A percentile compares a stretch with the other conserved stretches of the same genome.
Evolutionary conservation across 1,139 yeast species (phyloP).

Genomic region (Magnusiomyces clavatus): DNA sequence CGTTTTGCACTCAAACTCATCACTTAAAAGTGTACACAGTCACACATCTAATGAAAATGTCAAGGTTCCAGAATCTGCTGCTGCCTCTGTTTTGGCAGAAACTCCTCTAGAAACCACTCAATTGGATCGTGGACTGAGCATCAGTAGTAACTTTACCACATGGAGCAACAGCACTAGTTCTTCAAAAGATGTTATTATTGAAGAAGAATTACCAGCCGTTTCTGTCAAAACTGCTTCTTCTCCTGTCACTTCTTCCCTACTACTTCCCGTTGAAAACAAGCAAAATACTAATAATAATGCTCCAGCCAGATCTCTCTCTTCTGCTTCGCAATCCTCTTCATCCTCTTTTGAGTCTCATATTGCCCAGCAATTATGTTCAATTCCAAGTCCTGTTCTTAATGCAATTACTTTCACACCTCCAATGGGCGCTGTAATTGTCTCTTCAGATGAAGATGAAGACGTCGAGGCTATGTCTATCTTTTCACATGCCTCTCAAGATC

Average conservation of each 20-base stretch:
- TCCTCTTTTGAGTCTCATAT: conserved; percentile 16
- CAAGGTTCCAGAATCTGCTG: neutral
- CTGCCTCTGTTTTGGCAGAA: neutral
- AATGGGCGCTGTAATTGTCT: conserved; percentile 10
- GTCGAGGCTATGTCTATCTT: conserved; percentile 11
- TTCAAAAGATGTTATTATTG: too few relatives aligned
- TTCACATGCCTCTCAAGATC: neutral
- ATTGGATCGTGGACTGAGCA: neutral
- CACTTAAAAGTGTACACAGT: neutral
- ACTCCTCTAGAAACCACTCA: neutral
- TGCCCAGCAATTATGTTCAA: conserved; percentile 17
- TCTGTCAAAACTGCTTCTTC: too few relatives aligned
- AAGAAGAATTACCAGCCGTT: too few relatives aligned
- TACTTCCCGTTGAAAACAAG: neutral
- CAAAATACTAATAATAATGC: neutral
- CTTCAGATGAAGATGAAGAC: conserved; percentile 10
- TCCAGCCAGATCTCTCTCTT: neutral
- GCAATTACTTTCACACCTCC: conserved; percentile 19
- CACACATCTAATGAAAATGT: too few relatives aligned
- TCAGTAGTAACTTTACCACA: neutral
- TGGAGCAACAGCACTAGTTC: neutral
- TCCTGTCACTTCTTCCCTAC: neutral
- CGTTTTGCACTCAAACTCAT: neutral
- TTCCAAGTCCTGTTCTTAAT: conserved; percentile 21
- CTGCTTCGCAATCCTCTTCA: neutral